Evolutionary conservation across 495 filamentous ascomycete species (phyloP), one percentile per base, ranked within the genome.

Genomic region (Lindgomyces ingoldianus): DNA sequence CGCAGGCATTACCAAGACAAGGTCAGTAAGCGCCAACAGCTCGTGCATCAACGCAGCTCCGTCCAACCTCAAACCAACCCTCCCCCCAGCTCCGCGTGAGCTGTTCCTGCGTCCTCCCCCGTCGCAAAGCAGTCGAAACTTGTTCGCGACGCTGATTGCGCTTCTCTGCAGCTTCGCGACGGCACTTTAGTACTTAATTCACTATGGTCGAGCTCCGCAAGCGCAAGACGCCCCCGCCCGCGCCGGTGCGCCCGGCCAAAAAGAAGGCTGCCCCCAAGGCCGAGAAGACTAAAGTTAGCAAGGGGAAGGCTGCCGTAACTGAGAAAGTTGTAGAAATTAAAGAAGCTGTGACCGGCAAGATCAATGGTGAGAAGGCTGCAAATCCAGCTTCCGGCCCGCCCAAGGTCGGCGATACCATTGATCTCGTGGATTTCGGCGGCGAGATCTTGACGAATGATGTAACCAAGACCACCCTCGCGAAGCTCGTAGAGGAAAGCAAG

Each of bases 371-470:
- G 24, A 57, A 26, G 36, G 49, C 47, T 29, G 51, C 60, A 0
- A 21, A 42, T 19, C 47, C 50, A 21, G 48, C 39, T 14, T 6
- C 6, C 12, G 56, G 59, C 39, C 61, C 70, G 21, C 70, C 65
- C 12, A 62, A 61, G 39, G 77, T 78, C 56, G 84, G 80, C 57
- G 77, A 84, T 64, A 81, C 75, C 26, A 79, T 96, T 71, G 72
- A 78, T 33, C 81, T 94, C 48, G 84, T 89, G 25, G 80, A 76
- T 30, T 93, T 96, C 75, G 90, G 91, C 69, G 90, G 91, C 60
- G 87, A 93, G 70, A 73, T 98, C 61, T 84, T 92, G 77, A 93
- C 87, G 55, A 84, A 97, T 68, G 89, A 96, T 67, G 91, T 91
- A 64, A 75, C 74, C 39, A 90, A 86, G 74, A 91, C 87, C 12